Evolutionary conservation across 306 rosid genomes (phyloP), one percentile per base, ranked within the genome.

Genomic region (Abrus pulchellus): DNA sequence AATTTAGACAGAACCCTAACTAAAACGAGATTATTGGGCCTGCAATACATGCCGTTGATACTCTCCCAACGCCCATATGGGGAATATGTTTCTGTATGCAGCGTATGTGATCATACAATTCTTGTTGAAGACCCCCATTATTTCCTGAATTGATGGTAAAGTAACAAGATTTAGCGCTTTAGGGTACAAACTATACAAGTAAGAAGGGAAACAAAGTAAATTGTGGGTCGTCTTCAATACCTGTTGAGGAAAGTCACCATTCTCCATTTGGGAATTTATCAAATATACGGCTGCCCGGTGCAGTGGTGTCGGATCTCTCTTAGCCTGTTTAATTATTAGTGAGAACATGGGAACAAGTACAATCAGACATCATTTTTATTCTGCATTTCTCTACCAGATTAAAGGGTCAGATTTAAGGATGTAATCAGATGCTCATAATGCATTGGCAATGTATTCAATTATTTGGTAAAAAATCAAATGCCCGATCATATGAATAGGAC

Each of bases 61-160:
- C 47, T 93, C 98, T 68, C 97, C 98, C 86, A 93, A 82, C 0
- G 98, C 98, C 98, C 98, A 93, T 29, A 93, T 88, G 12, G 98
- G 98, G 85, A 93, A 93, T 79, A 91, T 90, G 84, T 88, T 91
- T 83, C 98, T 82, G 89, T 93, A 93, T 13, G 98, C 89, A 11
- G 98, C 83, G 7, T 93, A 93, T 13, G 92, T 80, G 80, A 93
- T 91, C 98, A 93, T 93, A 69, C 98, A 91, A 61, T 93, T 93
- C 84, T 77, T 79, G 68, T 93, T 93, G 94, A 93, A 93, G 56
- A 93, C 98, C 40, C 98, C 98, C 92, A 90, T 91, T 45, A 91
- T 93, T 84, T 93, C 98, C 97, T 93, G 89, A 68, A 67, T 41
- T 30, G 29, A 72, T 36, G 50, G 62, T 54, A 30, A 80, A 45